Conservation (phyloP, 1,284 basidiomycete species). For the Trichosporon inkin region DNA sequence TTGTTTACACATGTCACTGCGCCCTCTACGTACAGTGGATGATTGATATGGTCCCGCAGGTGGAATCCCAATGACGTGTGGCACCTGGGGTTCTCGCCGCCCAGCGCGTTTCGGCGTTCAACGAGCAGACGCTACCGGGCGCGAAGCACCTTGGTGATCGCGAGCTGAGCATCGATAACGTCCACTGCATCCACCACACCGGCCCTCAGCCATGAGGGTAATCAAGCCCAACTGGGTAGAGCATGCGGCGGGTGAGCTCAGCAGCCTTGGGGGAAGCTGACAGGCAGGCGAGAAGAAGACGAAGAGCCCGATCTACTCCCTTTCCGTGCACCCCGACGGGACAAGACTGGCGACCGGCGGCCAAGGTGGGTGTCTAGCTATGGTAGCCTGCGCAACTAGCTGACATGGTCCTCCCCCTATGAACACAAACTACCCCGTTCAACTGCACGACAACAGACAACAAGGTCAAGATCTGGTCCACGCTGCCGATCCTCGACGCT, state of each 20-base stretch:
- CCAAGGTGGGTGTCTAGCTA: slow-evolving; percentile 52
- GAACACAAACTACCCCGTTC: not conserved
- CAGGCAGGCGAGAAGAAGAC: slow-evolving; percentile 56
- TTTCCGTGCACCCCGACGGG: slow-evolving; percentile 92
- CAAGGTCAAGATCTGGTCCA: slow-evolving; percentile 96
- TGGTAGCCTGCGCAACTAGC: not conserved
- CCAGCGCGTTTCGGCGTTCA: not conserved
- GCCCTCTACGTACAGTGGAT: not conserved
- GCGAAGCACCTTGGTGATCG: not conserved
- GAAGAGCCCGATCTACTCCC: slow-evolving; percentile 80
- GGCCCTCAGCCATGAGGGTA: slow-evolving; percentile 39
- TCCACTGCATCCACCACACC: slow-evolving; percentile 3
- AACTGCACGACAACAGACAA: slow-evolving; percentile 57
- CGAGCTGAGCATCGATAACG: not conserved
- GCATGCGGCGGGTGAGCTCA: slow-evolving; percentile 32
- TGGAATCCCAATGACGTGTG: slow-evolving; percentile 15
- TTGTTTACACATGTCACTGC: slow-evolving; percentile 13
- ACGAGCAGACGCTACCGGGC: not conserved
- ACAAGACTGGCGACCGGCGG: slow-evolving; percentile 94
- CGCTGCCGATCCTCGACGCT: slow-evolving; percentile 78
- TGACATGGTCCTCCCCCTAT: not conserved
- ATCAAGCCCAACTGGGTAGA: slow-evolving; percentile 51
- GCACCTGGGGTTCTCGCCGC: not conserved
- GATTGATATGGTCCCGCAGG: slow-evolving; percentile 9
- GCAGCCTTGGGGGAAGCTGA: not conserved